Conservation (phyloP, 805 yeast genomes). For the Wickerhamiella musiphila region DNA sequence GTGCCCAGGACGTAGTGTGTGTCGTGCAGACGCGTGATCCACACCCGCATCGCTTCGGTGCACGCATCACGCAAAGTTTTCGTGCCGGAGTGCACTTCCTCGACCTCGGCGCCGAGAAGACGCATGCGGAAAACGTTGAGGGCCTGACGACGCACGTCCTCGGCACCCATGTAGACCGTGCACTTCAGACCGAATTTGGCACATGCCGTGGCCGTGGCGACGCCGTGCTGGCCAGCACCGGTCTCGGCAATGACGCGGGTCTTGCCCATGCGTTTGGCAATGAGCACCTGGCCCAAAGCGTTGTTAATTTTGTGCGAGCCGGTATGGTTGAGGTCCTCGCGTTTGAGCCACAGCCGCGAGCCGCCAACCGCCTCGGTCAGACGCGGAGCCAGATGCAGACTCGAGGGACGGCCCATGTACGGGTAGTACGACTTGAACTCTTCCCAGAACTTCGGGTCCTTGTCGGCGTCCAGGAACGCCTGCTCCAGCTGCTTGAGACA, state of each 20-base stretch:
- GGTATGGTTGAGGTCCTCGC: slow-evolving; percentile 62
- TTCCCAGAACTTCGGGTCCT: slow-evolving; percentile 86
- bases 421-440: slow-evolving; percentile 72
- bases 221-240: slow-evolving; percentile 37
- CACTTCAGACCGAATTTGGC: slow-evolving; percentile 70
- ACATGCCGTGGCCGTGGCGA: slow-evolving; percentile 33
- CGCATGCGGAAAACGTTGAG: slow-evolving; percentile 94
- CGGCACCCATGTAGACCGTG: slow-evolving; percentile 97
- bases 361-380: slow-evolving; percentile 85
- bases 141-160: slow-evolving; percentile 97
- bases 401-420: slow-evolving; percentile 93
- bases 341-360: slow-evolving; percentile 90
- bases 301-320: slow-evolving; percentile 33
- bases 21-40: slow-evolving; percentile 76
- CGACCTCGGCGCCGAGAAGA: slow-evolving; percentile 87
- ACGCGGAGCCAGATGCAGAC: slow-evolving; percentile 80
- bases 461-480: slow-evolving; percentile 74
- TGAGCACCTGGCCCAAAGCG: slow-evolving; percentile 29
- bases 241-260: slow-evolving; percentile 31
- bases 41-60: slow-evolving; percentile 84
- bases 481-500: slow-evolving; percentile 78
- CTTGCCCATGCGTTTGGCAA: slow-evolving; percentile 30
- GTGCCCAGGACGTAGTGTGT: slow-evolving; percentile 96
- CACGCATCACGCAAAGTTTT: slow-evolving; percentile 95
- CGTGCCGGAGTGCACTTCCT: slow-evolving; percentile 89